Percentiles rank a stretch among this genome's conserved stretches.
Conservation (phyloP, 768 basidiomycete species). For the Cystofilobasidium capitatum region DNA sequence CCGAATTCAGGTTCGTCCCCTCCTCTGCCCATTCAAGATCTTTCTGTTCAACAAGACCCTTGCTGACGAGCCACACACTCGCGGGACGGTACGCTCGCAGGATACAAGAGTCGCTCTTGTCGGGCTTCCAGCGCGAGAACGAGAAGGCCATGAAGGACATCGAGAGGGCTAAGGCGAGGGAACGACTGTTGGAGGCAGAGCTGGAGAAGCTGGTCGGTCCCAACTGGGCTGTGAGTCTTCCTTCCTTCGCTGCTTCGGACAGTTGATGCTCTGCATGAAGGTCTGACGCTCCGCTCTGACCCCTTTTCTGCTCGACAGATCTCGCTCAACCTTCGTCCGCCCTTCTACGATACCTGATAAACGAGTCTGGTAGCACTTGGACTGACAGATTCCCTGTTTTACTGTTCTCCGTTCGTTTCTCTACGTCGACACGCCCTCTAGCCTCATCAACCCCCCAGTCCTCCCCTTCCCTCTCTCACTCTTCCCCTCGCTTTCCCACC, state of each 20-base stretch:
- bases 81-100: not conserved
- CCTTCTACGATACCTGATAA: not conserved
- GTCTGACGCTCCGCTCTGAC: too few relatives aligned
- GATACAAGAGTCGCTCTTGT: not conserved
- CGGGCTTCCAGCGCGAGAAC: constrained; percentile 9
- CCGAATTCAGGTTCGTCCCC: not conserved
- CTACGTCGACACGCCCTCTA: too few relatives aligned
- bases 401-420: too few relatives aligned
- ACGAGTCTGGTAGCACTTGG: too few relatives aligned
- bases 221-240: not conserved
- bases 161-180: not conserved
- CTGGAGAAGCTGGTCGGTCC: not conserved
- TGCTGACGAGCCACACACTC: not conserved
- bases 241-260: not conserved
- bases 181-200: not conserved
- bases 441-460: not conserved
- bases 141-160: constrained; percentile 1
- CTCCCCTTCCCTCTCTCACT: not conserved
- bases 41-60: not conserved
- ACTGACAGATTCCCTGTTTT: too few relatives aligned
- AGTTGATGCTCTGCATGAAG: too few relatives aligned
- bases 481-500: not conserved
- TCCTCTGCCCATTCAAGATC: too few relatives aligned
- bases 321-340: not conserved
- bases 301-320: not conserved